A percentile compares a stretch with the other conserved stretches of the same genome.
These are phyloP conservation scores for Backusella liffmaniae DNA, from an alignment of 192 early-diverging fungal genomes.

Conservation along the genomic window DNA sequence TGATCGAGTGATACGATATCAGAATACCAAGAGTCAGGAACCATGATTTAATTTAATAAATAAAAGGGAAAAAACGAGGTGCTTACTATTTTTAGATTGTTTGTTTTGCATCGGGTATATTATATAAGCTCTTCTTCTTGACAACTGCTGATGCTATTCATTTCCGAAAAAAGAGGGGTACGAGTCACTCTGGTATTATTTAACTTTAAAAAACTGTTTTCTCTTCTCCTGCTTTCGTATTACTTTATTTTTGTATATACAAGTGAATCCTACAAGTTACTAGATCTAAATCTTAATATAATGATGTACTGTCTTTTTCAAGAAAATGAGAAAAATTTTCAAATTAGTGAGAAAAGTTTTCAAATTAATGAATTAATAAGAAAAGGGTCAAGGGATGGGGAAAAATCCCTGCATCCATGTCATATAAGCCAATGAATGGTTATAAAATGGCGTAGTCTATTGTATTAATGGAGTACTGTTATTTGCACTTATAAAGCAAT, in stretches of 20 bases:
- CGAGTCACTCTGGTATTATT: not conserved
- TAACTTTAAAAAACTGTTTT: not conserved
- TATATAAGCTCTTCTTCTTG: not conserved
- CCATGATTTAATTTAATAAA: not conserved
- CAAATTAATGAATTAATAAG: too few species aligned
- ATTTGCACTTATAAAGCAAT: too few species aligned
- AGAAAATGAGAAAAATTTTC: too few species aligned
- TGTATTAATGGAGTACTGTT: too few species aligned
- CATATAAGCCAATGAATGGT: too few species aligned
- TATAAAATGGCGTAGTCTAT: too few species aligned
- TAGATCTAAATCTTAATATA: not conserved
- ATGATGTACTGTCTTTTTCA: too few species aligned
- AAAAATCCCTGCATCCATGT: too few species aligned
- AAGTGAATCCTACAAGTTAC: not conserved
- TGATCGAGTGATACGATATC: slow-evolving; percentile 41
- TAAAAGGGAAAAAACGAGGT: not conserved
- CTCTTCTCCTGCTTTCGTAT: not conserved
- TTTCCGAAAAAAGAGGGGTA: not conserved
- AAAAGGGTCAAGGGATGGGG: too few species aligned
- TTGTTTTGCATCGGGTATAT: slow-evolving; percentile 8
- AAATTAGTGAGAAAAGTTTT: too few species aligned
- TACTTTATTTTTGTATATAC: not conserved
- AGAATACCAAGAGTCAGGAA: slow-evolving; percentile 44
- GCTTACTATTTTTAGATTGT: not conserved
- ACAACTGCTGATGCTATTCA: not conserved